A percentile compares a stretch with the other conserved stretches of the same genome.
phyloP scores from a whole-genome alignment of 257 asterid genomes.

The Solanum pennellii region DNA sequence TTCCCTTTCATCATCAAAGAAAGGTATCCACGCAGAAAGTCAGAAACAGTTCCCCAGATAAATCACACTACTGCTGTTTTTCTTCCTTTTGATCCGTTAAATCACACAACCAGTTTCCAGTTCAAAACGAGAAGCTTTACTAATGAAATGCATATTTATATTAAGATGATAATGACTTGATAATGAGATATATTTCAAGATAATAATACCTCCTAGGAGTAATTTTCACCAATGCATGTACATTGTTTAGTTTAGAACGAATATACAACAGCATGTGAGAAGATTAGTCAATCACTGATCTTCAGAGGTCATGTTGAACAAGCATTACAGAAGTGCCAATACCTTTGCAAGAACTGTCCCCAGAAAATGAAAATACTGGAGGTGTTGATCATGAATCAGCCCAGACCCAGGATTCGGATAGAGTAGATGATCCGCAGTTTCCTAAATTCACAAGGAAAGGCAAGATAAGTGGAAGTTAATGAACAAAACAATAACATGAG shows the following conservation, averaged over 20 bases:
- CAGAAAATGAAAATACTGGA: conserved; percentile 83
- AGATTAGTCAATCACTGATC: background rate
- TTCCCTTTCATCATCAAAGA: background rate
- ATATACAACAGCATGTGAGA: background rate
- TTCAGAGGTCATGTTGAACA: background rate
- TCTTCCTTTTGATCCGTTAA: background rate
- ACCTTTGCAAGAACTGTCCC: conserved; percentile 98
- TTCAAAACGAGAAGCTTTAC: background rate
- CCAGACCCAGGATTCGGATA: conserved; percentile 99
- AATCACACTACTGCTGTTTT: background rate
- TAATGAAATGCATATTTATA: background rate
- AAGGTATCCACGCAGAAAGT: background rate
- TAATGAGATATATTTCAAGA: background rate
- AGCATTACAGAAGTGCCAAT: conserved; percentile 8
- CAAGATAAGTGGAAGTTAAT: background rate
- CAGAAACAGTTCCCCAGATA: background rate
- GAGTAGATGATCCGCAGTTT: conserved; percentile 87
- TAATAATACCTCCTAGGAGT: background rate
- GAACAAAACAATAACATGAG: background rate
- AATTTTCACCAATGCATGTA: background rate
- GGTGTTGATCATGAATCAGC: conserved; percentile 79
- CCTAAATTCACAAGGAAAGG: conserved; percentile 40
- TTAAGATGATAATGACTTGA: background rate
- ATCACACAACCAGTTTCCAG: background rate
- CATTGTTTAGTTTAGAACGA: background rate